Evolutionary conservation across 2,329 filamentous ascomycete genomes (phyloP).

Genomic region (Colletotrichum sp.): DNA sequence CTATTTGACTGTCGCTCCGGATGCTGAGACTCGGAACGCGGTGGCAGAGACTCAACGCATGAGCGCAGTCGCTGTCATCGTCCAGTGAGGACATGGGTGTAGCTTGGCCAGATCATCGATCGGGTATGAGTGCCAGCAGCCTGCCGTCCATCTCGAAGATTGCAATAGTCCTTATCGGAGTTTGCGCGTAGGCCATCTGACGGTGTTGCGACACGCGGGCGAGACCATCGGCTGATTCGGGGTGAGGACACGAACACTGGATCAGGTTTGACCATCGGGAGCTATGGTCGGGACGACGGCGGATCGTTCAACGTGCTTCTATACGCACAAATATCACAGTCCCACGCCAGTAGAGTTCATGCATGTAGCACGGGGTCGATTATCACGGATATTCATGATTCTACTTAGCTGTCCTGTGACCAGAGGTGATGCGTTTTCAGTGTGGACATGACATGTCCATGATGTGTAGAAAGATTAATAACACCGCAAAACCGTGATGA

Average conservation of each 20-base stretch:
- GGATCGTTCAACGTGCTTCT: fast-evolving
- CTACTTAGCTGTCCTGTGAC: no score
- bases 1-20: no score
- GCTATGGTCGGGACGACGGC: fast-evolving
- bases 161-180: not conserved
- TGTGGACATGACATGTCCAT: fast-evolving
- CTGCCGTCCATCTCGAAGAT: not conserved
- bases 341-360: no score
- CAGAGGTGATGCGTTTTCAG: not conserved
- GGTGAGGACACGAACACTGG: not conserved
- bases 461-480: no score
- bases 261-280: not conserved
- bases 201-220: not conserved
- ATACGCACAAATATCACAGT: not conserved
- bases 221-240: not conserved
- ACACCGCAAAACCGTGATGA: no score
- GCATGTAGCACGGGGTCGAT: no score
- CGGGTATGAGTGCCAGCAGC: not conserved
- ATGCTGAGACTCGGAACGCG: no score
- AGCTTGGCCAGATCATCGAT: not conserved
- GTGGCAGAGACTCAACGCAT: no score
- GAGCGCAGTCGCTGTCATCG: no score
- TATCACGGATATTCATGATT: no score
- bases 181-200: not conserved
- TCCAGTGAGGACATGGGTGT: not conserved